Evolutionary conservation across 768 basidiomycete genomes (phyloP).

Genomic region (Sutorius australiensis): DNA sequence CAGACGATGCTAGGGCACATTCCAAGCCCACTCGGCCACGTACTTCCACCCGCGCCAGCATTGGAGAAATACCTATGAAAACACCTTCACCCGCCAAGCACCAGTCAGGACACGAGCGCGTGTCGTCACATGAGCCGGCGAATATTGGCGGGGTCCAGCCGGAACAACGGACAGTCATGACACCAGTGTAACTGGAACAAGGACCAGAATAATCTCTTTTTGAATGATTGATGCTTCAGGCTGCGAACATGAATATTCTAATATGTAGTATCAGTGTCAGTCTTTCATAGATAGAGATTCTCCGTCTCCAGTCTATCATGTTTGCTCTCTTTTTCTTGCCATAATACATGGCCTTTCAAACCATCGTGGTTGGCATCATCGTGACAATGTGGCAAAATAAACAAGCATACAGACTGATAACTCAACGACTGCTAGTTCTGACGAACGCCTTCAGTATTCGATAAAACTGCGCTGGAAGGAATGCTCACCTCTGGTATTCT

Average conservation of each 20-base stretch:
- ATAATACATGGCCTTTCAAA: conserved; percentile 3
- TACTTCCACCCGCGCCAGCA: conserved; percentile 24
- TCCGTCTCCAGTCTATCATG: neutral
- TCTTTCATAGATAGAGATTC: conserved; percentile 4
- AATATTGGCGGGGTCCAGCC: conserved; percentile 22
- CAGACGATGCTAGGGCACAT: neutral
- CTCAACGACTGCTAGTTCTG: conserved; percentile 32
- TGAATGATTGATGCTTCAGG: neutral
- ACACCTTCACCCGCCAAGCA: conserved; percentile 25
- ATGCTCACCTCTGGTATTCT: conserved; percentile 77
- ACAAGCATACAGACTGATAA: conserved; percentile 1
- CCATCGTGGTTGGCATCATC: neutral
- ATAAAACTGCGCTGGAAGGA: neutral
- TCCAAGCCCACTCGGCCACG: neutral
- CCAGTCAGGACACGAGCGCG: conserved; percentile 27
- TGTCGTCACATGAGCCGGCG: conserved; percentile 28
- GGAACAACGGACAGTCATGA: conserved; percentile 15
- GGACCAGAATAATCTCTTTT: neutral
- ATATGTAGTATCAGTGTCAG: conserved; percentile 12
- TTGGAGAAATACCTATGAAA: conserved; percentile 37
- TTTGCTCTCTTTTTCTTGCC: neutral
- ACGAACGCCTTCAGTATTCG: conserved; percentile 1
- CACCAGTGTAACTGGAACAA: conserved; percentile 8
- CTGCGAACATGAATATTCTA: neutral
- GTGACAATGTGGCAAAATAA: conserved; percentile 2